Conservation (phyloP, 2,329 filamentous ascomycete species). For the Cordyceps tenuipes region DNA sequence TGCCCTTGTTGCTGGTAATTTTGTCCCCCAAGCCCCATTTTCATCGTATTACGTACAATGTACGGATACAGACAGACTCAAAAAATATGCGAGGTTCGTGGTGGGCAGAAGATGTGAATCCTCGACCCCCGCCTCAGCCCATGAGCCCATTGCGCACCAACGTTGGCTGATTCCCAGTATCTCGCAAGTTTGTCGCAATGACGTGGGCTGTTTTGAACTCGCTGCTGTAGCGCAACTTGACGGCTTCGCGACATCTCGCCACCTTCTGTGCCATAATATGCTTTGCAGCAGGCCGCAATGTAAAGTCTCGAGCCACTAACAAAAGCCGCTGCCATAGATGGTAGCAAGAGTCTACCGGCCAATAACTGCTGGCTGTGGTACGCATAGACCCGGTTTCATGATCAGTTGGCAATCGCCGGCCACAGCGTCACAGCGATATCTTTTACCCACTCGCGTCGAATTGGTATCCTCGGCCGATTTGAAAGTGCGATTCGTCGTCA, state of each 20-base stretch:
- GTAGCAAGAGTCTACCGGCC: not conserved
- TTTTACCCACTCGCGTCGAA: not conserved
- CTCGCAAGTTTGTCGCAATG: not conserved
- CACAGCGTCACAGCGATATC: not conserved
- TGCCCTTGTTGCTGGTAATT: not conserved
- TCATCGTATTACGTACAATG: not conserved
- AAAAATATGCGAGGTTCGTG: not conserved
- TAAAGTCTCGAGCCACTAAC: not conserved
- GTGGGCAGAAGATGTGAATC: not conserved
- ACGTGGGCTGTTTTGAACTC: not conserved
- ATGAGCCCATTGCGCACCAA: not conserved
- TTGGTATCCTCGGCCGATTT: not conserved
- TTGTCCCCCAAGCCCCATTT: not conserved
- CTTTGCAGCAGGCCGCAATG: too few relatives aligned
- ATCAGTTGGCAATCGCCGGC: not conserved
- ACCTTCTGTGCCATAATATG: not conserved
- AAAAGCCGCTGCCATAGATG: not conserved
- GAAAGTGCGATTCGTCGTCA: too few relatives aligned
- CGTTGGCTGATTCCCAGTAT: not conserved
- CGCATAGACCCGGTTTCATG: not conserved
- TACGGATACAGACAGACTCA: not conserved
- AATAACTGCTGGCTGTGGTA: not conserved
- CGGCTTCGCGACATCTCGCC: not conserved
- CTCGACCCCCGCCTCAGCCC: not conserved
- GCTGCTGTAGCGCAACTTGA: not conserved